A percentile compares a stretch with the other conserved stretches of the same genome.
phyloP scores from a whole-genome alignment of 2,329 filamentous ascomycete species.

The Trichophaea hybrida region DNA sequence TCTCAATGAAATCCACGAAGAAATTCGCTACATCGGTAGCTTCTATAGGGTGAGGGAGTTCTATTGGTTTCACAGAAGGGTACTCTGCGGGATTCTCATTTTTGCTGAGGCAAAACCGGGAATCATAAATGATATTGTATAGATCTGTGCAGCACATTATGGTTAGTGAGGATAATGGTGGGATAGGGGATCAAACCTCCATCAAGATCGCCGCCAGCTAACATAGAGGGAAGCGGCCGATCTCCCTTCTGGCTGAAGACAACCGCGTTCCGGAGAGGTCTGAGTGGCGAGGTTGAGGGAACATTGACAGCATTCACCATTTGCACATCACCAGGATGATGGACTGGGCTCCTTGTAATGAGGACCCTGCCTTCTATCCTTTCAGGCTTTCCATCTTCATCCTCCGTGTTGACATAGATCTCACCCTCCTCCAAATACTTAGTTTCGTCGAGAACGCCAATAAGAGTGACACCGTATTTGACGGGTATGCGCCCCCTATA shows the following conservation, averaged over 20 bases:
- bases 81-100: constrained; percentile 55
- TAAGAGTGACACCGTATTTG: constrained; percentile 55
- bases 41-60: constrained; percentile 47
- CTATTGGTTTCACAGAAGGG: constrained; percentile 40
- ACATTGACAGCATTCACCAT: constrained; percentile 44
- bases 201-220: constrained; percentile 71
- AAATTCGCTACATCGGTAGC: constrained; percentile 59
- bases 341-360: constrained; percentile 63
- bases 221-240: constrained; percentile 61
- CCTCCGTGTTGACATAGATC: constrained; percentile 50
- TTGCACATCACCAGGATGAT: constrained; percentile 73
- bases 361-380: constrained; percentile 37
- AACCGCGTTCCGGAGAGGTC: constrained; percentile 54
- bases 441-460: constrained; percentile 75
- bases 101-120: constrained; percentile 34
- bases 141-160: constrained; percentile 38
- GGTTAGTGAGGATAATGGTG: not conserved
- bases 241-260: constrained; percentile 58
- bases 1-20: constrained; percentile 64
- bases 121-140: constrained; percentile 66
- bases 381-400: constrained; percentile 25
- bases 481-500: constrained; percentile 65
- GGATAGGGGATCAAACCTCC: constrained; percentile 33
- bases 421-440: constrained; percentile 50
- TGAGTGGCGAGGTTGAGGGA: constrained; percentile 48